A percentile compares a stretch with the other conserved stretches of the same genome.
phyloP scores from a whole-genome alignment of 1,284 basidiomycete species.

The Microbotryomycetes sp. region DNA sequence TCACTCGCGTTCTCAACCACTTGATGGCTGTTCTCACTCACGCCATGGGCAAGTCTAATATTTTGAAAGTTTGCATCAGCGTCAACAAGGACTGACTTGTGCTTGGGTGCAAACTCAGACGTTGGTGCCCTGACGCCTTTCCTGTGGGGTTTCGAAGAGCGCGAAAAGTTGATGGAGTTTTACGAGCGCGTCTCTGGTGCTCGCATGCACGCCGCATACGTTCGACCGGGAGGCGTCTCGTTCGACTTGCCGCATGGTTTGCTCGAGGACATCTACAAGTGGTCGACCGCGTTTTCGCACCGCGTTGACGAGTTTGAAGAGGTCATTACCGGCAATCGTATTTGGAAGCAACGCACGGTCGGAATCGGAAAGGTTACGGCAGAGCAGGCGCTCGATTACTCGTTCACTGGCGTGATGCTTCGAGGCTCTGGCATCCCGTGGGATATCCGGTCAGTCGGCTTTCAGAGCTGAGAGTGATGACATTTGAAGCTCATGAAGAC shows the following conservation, averaged over 20 bases:
- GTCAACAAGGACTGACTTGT: neutral
- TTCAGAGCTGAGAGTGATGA: neutral
- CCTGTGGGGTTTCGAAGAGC: conserved; percentile 99
- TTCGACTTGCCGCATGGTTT: conserved; percentile 95
- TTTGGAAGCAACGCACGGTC: conserved; percentile 93
- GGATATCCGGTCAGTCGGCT: conserved; percentile 70
- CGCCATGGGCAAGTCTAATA: conserved; percentile 52
- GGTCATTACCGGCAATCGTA: conserved; percentile 93
- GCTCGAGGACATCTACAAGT: conserved; percentile 94
- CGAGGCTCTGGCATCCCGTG: conserved; percentile 89
- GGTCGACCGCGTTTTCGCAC: conserved; percentile 83
- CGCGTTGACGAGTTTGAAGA: conserved; percentile 97
- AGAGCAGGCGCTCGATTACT: conserved; percentile 84
- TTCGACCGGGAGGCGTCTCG: conserved; percentile 95
- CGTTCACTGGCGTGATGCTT: conserved; percentile 96
- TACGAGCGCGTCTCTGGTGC: conserved; percentile 98
- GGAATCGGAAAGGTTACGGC: conserved; percentile 87
- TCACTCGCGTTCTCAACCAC: conserved; percentile 93
- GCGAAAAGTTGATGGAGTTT: conserved; percentile 99
- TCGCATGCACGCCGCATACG: conserved; percentile 94
- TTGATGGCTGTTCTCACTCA: conserved; percentile 96
- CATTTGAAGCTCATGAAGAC: neutral
- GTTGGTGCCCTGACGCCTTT: conserved; percentile 98
- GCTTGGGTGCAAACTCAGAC: conserved; percentile 44
- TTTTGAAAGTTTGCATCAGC: neutral